Base-by-base conservation (phyloP, 768 basidiomycete species). In the Basidioascus undulatus region DNA sequence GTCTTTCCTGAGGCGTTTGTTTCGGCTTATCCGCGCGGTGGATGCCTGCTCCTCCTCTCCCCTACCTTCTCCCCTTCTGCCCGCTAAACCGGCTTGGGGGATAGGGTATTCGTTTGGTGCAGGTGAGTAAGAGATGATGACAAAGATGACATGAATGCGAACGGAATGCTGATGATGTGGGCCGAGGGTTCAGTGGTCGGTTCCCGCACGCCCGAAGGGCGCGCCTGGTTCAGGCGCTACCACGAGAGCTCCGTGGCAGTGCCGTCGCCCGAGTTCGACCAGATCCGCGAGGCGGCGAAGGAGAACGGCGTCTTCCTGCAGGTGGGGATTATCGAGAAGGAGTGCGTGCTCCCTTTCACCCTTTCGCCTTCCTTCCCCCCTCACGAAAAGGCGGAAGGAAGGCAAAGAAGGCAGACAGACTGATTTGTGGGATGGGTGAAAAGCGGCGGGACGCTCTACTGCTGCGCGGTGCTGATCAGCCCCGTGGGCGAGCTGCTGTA, bases 1-100 rank as follows among this genome's bases (percentile, higher is more conserved):
- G 44, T 49, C 16, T 35, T 51, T 11, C 50, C 50, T 5, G 50
- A 51, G 42, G 50, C 48, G 9, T 51, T 45, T 19, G 24, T 49
- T 11, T 38, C 43, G 15, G 50, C 37, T 21, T 51, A 51, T 36
- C 50, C 50, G 8, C 31, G 50, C 28, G 28, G 28, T 9, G 9
- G 10, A 32, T 36, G 40, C 30, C 20, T 42, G 13, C n/a, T n/a
- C n/a, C n/a, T n/a, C n/a, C n/a, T n/a, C n/a, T n/a, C n/a, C n/a
- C n/a, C n/a, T n/a, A n/a, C n/a, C n/a, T n/a, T n/a, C n/a, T n/a
- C n/a, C n/a, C n/a, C n/a, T n/a, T n/a, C n/a, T n/a, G n/a, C n/a
- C n/a, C n/a, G n/a, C n/a, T n/a, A n/a, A n/a, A n/a, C n/a, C n/a
- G n/a, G n/a, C n/a, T n/a, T n/a, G n/a, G n/a, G n/a, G n/a, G n/a